Evolutionary conservation across 805 yeast genomes (phyloP).

Genomic region (Candida caryicola): DNA sequence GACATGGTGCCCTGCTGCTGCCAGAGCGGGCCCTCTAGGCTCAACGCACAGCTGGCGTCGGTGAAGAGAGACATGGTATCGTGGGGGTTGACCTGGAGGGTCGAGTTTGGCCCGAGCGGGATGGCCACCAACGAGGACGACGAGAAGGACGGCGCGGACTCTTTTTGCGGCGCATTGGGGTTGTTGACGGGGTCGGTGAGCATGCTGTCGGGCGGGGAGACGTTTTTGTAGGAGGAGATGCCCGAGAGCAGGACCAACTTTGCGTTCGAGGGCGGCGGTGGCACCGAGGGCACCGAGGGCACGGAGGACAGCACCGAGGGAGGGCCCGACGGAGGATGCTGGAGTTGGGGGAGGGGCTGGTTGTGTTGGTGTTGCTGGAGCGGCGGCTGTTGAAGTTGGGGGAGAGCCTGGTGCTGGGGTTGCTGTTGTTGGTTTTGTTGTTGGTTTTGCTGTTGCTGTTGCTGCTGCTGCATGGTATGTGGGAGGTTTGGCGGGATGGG

Average conservation of each 20-base stretch:
- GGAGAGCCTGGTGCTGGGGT: constrained; percentile 3
- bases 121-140: constrained; percentile 15
- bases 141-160: neutral
- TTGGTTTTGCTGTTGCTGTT: neutral
- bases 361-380: constrained; percentile 2
- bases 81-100: constrained; percentile 29
- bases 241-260: too few relatives aligned
- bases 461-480: constrained; percentile 1
- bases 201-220: neutral
- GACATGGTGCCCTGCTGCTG: constrained; percentile 42
- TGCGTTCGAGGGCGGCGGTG: too few relatives aligned
- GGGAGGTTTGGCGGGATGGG: neutral
- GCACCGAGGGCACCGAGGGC: constrained; percentile 3
- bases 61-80: constrained; percentile 34
- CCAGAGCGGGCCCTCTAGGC: constrained; percentile 37
- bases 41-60: constrained; percentile 33
- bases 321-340: too few relatives aligned
- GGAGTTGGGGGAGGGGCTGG: constrained; percentile 1
- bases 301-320: too few relatives aligned
- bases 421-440: constrained; percentile 7
- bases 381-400: constrained; percentile 1
- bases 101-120: constrained; percentile 35
- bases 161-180: constrained; percentile 1
- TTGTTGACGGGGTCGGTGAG: constrained; percentile 1
- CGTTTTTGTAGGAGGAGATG: neutral